Evolutionary conservation across 2,329 filamentous ascomycete genomes (phyloP).

Genomic region (Basipetospora sp.): DNA sequence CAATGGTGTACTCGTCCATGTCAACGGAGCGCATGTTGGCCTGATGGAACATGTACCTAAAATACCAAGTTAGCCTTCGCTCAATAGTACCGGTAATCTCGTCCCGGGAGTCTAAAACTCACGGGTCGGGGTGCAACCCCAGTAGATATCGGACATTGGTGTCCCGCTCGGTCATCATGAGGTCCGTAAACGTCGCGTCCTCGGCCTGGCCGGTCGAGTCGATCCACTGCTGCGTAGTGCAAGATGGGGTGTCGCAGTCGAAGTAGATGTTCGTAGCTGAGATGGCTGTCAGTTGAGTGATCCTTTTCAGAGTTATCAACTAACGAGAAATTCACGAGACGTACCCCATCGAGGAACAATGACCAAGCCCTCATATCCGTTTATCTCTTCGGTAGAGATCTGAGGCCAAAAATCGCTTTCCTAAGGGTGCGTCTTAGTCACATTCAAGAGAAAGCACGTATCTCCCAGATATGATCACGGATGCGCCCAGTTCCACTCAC

Average conservation of each 20-base stretch:
- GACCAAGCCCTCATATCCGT: slow-evolving; percentile 40
- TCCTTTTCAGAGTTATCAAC: no score
- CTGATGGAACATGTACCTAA: slow-evolving; percentile 47
- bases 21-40: slow-evolving; percentile 41
- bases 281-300: slow-evolving; percentile 1
- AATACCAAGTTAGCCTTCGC: background rate
- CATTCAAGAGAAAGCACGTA: background rate
- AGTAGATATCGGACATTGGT: slow-evolving; percentile 43
- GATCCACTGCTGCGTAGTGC: slow-evolving; percentile 47
- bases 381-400: slow-evolving; percentile 31
- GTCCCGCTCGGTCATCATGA: slow-evolving; percentile 34
- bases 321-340: no score
- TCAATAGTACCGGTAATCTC: background rate
- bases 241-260: slow-evolving; percentile 43
- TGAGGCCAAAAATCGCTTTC: slow-evolving; percentile 40
- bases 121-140: slow-evolving; percentile 38
- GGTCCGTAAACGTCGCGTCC: slow-evolving; percentile 33
- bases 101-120: background rate
- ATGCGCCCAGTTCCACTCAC: background rate
- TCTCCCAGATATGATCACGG: background rate
- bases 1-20: slow-evolving; percentile 30
- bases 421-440: background rate
- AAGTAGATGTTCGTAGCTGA: slow-evolving; percentile 46
- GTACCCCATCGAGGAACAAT: slow-evolving; percentile 40
- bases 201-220: slow-evolving; percentile 39